These are phyloP conservation scores for Stemphylium vesicarium DNA, from an alignment of 2,329 filamentous ascomycete genomes.

Conservation along the genomic window DNA sequence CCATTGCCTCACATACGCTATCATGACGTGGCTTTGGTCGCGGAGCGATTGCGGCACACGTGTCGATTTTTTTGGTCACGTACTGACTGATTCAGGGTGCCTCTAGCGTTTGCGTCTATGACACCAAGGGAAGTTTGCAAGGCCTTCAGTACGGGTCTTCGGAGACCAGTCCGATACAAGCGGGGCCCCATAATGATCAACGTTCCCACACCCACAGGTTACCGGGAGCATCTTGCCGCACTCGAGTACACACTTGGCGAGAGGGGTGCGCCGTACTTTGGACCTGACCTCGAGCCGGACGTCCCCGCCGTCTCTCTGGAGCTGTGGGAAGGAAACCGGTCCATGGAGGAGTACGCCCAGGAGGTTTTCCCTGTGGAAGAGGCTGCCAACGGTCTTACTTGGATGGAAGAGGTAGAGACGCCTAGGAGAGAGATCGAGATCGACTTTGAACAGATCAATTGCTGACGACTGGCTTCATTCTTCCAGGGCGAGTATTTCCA, in stretches of 20 bases:
- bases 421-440: conserved; percentile 44
- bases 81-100: conserved; percentile 65
- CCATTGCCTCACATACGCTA: conserved; percentile 14
- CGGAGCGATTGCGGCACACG: conserved; percentile 18
- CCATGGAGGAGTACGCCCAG: conserved; percentile 90
- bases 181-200: conserved; percentile 80
- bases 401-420: conserved; percentile 72
- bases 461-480: conserved; percentile 39
- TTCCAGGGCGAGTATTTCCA: conserved; percentile 39
- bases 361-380: conserved; percentile 96
- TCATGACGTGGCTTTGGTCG: conserved; percentile 12
- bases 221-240: conserved; percentile 81
- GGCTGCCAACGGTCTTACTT: conserved; percentile 88
- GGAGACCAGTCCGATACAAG: conserved; percentile 78
- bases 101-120: conserved; percentile 88
- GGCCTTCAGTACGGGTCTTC: conserved; percentile 79
- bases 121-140: conserved; percentile 82
- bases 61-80: conserved; percentile 19
- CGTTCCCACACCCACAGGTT: conserved; percentile 85
- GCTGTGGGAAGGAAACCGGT: conserved; percentile 89
- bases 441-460: conserved; percentile 47
- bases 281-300: conserved; percentile 62
- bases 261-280: conserved; percentile 67
- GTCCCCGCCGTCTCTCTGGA: conserved; percentile 78
- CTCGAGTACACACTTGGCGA: conserved; percentile 66